Conservation (phyloP, 768 basidiomycete species). For the Tulasnella sp. region DNA sequence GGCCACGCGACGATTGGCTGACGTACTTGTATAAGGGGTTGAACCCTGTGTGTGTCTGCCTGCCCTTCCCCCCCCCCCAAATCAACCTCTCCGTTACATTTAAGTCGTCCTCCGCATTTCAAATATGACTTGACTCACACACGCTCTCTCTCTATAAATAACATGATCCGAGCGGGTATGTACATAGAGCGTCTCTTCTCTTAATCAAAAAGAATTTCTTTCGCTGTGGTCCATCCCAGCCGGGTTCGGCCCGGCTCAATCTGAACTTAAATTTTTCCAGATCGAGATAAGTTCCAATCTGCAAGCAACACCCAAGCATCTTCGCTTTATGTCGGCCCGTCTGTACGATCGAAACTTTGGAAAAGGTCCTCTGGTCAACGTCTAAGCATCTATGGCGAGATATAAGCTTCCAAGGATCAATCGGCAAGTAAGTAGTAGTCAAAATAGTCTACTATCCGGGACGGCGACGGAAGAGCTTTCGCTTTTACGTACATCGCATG, state of each 20-base stretch:
- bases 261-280: neutral
- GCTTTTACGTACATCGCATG: too few species aligned
- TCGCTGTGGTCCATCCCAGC: too few species aligned
- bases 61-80: neutral
- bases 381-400: too few species aligned
- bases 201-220: neutral
- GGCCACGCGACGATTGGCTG: too few species aligned
- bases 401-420: too few species aligned
- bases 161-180: neutral
- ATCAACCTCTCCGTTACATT: neutral
- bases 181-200: neutral
- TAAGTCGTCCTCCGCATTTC: neutral
- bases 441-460: too few species aligned
- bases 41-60: neutral
- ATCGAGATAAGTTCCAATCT: neutral
- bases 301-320: too few species aligned
- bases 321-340: neutral
- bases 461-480: too few species aligned
- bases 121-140: neutral
- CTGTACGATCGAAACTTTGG: too few species aligned
- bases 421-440: too few species aligned
- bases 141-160: neutral
- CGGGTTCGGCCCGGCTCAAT: neutral
- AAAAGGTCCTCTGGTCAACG: too few species aligned
- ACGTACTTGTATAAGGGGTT: too few species aligned